phyloP scores from a whole-genome alignment of 805 yeast genomes.

The Candida corydali region DNA sequence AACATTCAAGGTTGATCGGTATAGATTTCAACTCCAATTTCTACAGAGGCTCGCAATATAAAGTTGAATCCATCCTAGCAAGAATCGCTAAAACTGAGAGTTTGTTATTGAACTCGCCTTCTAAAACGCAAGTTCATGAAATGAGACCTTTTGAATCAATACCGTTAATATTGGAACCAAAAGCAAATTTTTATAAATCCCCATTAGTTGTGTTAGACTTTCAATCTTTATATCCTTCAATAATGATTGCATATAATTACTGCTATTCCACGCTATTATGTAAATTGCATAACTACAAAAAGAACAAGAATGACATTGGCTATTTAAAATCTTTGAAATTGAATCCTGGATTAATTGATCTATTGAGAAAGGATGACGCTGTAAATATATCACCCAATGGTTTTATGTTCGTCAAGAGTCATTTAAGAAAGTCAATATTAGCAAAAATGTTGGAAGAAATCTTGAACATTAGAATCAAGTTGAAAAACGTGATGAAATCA shows the following conservation, averaged over 20 bases:
- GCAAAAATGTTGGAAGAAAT: constrained; percentile 85
- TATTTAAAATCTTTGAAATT: constrained; percentile 41
- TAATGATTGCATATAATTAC: constrained; percentile 85
- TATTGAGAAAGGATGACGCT: constrained; percentile 45
- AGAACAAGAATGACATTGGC: constrained; percentile 50
- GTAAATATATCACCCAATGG: constrained; percentile 85
- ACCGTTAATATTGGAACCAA: constrained; percentile 92
- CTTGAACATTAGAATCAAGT: constrained; percentile 71
- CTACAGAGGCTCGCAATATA: constrained; percentile 89
- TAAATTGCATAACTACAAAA: constrained; percentile 49
- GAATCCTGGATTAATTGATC: constrained; percentile 52
- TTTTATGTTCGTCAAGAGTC: constrained; percentile 62
- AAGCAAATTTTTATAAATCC: constrained; percentile 75
- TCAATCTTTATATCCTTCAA: constrained; percentile 90
- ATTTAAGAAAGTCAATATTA: constrained; percentile 64
- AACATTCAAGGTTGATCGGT: constrained; percentile 82
- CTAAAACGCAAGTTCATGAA: constrained; percentile 71
- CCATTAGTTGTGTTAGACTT: constrained; percentile 91
- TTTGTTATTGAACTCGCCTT: constrained; percentile 70
- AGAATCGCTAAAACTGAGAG: constrained; percentile 77
- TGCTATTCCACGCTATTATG: constrained; percentile 77
- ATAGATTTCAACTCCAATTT: constrained; percentile 85
- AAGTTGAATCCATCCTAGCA: constrained; percentile 80
- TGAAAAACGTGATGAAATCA: constrained; percentile 69
- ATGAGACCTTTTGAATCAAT: constrained; percentile 85